Base-by-base conservation (phyloP, 2,329 filamentous ascomycete species). In the Monosporascus sp. region DNA sequence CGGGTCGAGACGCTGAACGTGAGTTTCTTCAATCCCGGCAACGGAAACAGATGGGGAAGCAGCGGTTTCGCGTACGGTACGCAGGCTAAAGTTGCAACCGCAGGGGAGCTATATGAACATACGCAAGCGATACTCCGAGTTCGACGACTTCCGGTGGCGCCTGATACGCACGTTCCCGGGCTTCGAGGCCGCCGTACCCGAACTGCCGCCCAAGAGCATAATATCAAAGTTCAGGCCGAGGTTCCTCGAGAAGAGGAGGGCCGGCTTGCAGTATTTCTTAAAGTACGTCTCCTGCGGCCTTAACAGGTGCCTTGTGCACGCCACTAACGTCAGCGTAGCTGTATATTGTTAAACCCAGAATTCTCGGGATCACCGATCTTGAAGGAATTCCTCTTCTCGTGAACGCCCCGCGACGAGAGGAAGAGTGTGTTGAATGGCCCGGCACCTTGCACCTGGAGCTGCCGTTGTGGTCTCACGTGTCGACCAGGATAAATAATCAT, bases 351-450 rank as follows among this genome's bases (percentile, higher is more conserved):
- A 31, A 97, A 97, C 69, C 93, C 93, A 0, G 91, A 97, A 69
- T 97, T 97, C 66, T 89, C 91, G 36, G 88, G 89, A 11, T 94
- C 90, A n/a, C 89, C 91, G 0, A 84, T 96, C 2, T 77, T 96
- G 44, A 96, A 94, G 67, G 90, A 96, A 53, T 97, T 97, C 67
- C 78, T 97, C 49, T 94, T 96, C 68, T 77, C 76, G 50, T 82
- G 62, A 34, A 34, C 31, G 11, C 11, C 11, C 31, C 9, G 6
- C 31, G 11, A 34, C 5, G 11, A 34, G 31, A 14, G 31, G 31
- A 34, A 0, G 11, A 34, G 31, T 14, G 1, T 5, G 31, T 11
- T 34, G 31, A 34, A 34, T 5, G 11, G 31, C 31, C 31, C 31
- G 14, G 11, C 31, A 34, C 3, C 31, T 34, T 5, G 31, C 31